Conservation (phyloP, 441 rosid species). For the Dalechampia spathulata region DNA sequence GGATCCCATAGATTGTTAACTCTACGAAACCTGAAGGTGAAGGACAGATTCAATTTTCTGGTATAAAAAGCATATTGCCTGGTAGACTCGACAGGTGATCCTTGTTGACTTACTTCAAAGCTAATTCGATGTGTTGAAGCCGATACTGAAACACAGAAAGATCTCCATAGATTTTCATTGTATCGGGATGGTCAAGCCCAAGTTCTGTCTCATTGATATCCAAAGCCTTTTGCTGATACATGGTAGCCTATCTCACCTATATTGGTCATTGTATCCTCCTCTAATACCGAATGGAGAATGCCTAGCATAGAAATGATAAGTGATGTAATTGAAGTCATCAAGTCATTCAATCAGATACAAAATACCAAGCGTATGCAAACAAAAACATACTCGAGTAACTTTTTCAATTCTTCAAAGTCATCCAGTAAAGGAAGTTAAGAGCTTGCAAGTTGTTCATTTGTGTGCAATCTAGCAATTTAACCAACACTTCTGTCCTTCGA, state of each 20-base stretch:
- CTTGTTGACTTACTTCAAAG: constrained; percentile 47
- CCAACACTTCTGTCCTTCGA: not conserved
- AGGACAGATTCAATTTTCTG: not conserved
- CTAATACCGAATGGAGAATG: not conserved
- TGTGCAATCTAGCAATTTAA: not conserved
- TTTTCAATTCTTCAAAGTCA: not conserved
- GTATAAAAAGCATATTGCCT: constrained; percentile 4
- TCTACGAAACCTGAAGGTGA: not conserved
- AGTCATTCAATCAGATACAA: not conserved
- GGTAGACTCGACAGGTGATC: constrained; percentile 12
- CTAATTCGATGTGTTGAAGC: constrained; percentile 68
- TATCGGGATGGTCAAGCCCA: constrained; percentile 93
- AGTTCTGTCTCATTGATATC: constrained; percentile 94
- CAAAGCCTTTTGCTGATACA: constrained; percentile 89
- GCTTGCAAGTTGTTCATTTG: not conserved
- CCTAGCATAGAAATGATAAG: not conserved
- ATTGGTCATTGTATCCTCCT: constrained; percentile 1
- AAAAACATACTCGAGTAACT: not conserved
- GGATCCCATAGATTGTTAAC: constrained; percentile 19
- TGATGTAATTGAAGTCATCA: not conserved
- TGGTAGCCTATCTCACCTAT: constrained; percentile 37
- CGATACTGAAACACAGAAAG: constrained; percentile 69
- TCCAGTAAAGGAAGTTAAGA: not conserved
- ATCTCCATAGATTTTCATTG: constrained; percentile 71
- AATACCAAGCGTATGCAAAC: no score